These are phyloP conservation scores for Ceriops decandra DNA, from an alignment of 345 rosid genomes.

Conservation along the genomic window DNA sequence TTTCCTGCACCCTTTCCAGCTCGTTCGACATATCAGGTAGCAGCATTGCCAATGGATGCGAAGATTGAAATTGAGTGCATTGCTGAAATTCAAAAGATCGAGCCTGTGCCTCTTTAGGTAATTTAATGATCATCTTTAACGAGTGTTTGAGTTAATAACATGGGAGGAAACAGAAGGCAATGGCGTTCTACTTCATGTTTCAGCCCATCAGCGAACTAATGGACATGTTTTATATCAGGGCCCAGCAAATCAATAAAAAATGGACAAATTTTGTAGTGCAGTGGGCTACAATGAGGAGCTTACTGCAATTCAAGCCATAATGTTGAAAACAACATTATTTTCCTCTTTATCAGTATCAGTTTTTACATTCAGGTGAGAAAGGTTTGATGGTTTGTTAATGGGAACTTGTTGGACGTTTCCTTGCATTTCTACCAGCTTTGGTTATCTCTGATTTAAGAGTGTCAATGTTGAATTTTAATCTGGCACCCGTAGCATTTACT, in stretches of 20 bases:
- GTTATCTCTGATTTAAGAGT: too few species aligned
- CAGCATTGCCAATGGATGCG: slow-evolving; percentile 85
- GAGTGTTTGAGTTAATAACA: background rate
- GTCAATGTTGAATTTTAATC: too few species aligned
- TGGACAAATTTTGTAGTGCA: background rate
- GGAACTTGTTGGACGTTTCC: too few species aligned
- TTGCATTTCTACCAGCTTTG: too few species aligned
- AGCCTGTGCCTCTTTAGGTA: slow-evolving; percentile 2
- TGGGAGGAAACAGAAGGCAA: background rate
- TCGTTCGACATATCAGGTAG: slow-evolving; percentile 87
- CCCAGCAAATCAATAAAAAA: background rate
- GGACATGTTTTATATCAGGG: background rate
- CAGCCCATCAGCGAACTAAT: background rate
- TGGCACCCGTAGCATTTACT: too few species aligned
- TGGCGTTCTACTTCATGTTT: background rate
- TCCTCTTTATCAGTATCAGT: too few species aligned
- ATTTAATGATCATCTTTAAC: background rate
- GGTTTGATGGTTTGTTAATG: too few species aligned
- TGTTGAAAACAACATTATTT: too few species aligned
- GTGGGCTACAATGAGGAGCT: background rate
- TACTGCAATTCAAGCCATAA: too few species aligned
- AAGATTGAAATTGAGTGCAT: slow-evolving; percentile 93
- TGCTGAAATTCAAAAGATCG: slow-evolving; percentile 44
- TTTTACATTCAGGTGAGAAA: too few species aligned
- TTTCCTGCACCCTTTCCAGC: slow-evolving; percentile 83